Evolutionary conservation across 208 protist species (phyloP), one percentile per base, ranked within the genome.

Genomic region (Trypanosoma melophagium): DNA sequence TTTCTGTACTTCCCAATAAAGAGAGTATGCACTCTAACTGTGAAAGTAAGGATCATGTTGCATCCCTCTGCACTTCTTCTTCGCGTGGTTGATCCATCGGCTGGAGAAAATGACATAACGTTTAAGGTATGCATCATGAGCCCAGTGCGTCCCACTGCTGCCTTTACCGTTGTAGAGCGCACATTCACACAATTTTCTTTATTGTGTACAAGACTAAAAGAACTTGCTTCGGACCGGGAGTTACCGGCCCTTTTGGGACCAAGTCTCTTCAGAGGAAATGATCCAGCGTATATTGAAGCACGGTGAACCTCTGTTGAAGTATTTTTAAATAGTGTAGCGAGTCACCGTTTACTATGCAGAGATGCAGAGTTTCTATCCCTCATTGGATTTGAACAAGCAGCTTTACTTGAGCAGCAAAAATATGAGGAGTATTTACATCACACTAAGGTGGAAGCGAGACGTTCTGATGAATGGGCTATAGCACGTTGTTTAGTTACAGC

Each of bases 61-160:
- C 21, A 50, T 21, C 24, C 14, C n/a, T 45, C 24, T 35, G 45
- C 59, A 8, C 19, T 64, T 51, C 24, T 52, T 19, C 28, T 51
- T 17, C 40, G 38, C 59, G 24, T 51, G 24, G 17, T 51, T n/a
- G 59, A 53, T 58, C 17, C 61, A 22, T 66, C 28, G 19, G 4
- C 45, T 21, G 17, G 28, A 7, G 59, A 35, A 9, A n/a, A 53
- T 9, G 14, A 58, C 12, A 41, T 31, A 0, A 16, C 28, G 53
- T 41, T 58, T 16, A 58, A 41, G 53, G 19, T 58, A 24, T 41
- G 53, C 28, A 41, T 16, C 22, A 58, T 58, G 53, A 28, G 40
- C 12, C 53, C 53, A 28, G 53, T 17, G 53, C 53, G 53, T n/a
- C 25, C 25, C 28, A 58, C 53, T 19, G 24, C 1, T 13, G 17